These are phyloP conservation scores for Pleurotus tuoliensis DNA, from an alignment of 768 basidiomycete genomes.

Conservation along the genomic window DNA sequence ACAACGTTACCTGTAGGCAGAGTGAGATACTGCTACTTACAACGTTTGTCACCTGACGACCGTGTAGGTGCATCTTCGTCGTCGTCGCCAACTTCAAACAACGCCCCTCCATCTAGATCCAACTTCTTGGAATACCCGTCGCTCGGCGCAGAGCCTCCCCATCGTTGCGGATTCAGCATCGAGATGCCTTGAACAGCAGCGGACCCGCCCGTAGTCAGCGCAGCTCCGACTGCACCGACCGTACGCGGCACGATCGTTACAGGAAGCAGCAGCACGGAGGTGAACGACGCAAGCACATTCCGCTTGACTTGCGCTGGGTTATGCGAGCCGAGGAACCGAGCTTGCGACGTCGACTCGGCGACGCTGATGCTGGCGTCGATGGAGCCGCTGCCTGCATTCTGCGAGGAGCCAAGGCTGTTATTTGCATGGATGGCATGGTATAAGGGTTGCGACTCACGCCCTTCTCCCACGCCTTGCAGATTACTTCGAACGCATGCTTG, in stretches of 20 bases:
- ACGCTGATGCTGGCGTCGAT: neutral
- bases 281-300: constrained; percentile 90
- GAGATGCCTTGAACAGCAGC: constrained; percentile 81
- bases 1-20: no score
- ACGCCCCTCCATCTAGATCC: constrained; percentile 32
- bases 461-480: constrained; percentile 78
- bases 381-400: neutral
- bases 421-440: neutral
- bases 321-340: constrained; percentile 76
- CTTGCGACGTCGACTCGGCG: constrained; percentile 19
- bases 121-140: constrained; percentile 33
- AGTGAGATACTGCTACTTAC: neutral
- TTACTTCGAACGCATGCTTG: constrained; percentile 67
- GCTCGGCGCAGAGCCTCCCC: constrained; percentile 47
- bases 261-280: constrained; percentile 82
- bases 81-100: constrained; percentile 49
- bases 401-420: neutral
- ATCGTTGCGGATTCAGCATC: constrained; percentile 88
- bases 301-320: constrained; percentile 92
- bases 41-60: neutral
- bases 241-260: constrained; percentile 94
- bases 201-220: constrained; percentile 63
- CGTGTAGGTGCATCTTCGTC: constrained; percentile 27
- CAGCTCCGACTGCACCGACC: constrained; percentile 66
- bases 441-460: constrained; percentile 41